Evolutionary conservation across 2,329 filamentous ascomycete species (phyloP).

Genomic region (Claviceps cyperi): DNA sequence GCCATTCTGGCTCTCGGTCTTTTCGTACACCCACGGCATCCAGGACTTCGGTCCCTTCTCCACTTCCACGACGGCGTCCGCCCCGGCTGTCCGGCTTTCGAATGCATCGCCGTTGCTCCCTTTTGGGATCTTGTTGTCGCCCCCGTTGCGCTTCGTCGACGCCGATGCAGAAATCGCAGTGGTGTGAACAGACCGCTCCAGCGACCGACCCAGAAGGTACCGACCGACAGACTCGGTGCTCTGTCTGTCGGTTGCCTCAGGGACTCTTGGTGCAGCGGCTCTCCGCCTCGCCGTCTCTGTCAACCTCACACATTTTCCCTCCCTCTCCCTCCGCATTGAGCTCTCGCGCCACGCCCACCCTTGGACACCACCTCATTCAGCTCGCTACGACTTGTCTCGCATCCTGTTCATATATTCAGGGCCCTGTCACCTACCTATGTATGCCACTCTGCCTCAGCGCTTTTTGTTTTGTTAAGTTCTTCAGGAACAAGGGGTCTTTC

Average conservation of each 20-base stretch:
- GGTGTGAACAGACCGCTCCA: slow-evolving; percentile 5
- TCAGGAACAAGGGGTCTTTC: not conserved
- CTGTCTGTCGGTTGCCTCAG: not conserved
- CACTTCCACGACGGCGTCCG: slow-evolving; percentile 9
- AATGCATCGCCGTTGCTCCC: slow-evolving; percentile 1
- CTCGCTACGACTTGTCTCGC: slow-evolving; percentile 8
- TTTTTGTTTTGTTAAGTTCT: slow-evolving; percentile 8
- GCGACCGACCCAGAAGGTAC: slow-evolving; percentile 8
- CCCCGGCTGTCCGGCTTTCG: slow-evolving; percentile 9
- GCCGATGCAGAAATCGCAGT: slow-evolving; percentile 7
- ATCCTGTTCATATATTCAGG: not conserved
- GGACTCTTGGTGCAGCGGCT: slow-evolving; percentile 1
- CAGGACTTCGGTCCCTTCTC: slow-evolving; percentile 7
- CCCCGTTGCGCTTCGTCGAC: slow-evolving; percentile 3
- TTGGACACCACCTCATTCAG: slow-evolving; percentile 19
- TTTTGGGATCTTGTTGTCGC: slow-evolving; percentile 6
- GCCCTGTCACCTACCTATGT: slow-evolving; percentile 10
- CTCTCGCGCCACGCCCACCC: slow-evolving; percentile 2
- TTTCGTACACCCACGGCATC: not conserved
- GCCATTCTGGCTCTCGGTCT: slow-evolving; percentile 9
- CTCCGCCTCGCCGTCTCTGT: not conserved
- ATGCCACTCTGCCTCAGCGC: slow-evolving; percentile 11
- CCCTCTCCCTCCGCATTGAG: not conserved
- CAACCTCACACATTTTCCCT: not conserved
- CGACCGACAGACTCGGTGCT: not conserved